Percentiles rank a stretch among this genome's conserved stretches.
Conservation (phyloP, 371 early-diverging fungal genomes). For the Actinomortierella ambigua region DNA sequence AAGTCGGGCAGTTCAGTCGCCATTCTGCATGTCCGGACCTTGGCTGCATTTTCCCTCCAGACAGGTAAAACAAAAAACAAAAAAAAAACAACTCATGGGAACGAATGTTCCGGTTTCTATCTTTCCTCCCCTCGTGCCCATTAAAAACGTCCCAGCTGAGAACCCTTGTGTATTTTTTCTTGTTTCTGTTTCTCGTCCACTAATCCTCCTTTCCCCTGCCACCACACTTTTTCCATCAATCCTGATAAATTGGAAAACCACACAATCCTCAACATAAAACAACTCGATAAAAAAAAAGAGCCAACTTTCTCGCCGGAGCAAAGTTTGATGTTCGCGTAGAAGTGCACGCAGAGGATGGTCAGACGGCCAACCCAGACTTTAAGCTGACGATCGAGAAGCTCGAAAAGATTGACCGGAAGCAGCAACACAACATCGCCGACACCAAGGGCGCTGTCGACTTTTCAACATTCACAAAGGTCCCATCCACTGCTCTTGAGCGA, state of each 20-base stretch:
- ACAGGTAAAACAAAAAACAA: no score
- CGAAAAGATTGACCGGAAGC: constrained; percentile 13
- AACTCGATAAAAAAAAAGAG: constrained; percentile 3
- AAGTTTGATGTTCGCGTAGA: constrained; percentile 14
- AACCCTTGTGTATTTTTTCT: background rate
- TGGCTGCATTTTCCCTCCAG: no score
- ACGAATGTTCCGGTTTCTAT: no score
- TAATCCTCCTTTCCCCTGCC: no score
- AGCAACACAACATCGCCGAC: background rate
- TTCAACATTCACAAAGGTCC: constrained; percentile 41
- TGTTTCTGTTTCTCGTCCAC: background rate
- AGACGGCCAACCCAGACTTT: constrained; percentile 40
- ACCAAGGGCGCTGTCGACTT: constrained; percentile 15
- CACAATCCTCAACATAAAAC: no score
- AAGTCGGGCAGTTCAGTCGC: no score
- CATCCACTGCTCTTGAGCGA: constrained; percentile 28
- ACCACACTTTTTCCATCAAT: no score
- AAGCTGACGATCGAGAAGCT: constrained; percentile 44
- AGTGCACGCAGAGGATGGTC: constrained; percentile 19
- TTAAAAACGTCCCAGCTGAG: no score
- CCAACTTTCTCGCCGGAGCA: constrained; percentile 14
- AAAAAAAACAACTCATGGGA: no score
- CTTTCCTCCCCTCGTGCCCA: no score
- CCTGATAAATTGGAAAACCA: no score
- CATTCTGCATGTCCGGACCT: no score